Evolutionary conservation across 441 rosid genomes (phyloP).

Genomic region (Pelargonium australe): DNA sequence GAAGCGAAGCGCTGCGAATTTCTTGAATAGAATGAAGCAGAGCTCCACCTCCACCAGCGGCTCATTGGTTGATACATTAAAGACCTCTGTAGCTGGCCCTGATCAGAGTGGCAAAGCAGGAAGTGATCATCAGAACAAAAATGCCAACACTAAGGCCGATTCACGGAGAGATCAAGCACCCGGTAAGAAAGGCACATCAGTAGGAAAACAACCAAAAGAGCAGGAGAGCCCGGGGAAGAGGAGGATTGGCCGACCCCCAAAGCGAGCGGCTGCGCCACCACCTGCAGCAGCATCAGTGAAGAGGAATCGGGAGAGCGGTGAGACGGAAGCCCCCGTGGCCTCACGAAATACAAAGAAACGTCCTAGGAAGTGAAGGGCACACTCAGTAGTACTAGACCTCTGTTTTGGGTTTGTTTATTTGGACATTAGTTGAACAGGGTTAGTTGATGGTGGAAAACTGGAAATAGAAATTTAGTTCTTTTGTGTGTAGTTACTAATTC

Average conservation of each 20-base stretch:
- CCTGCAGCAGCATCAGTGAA: constrained; percentile 15
- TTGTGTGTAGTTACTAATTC: too few relatives aligned
- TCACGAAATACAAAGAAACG: constrained; percentile 29
- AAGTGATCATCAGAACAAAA: constrained; percentile 28
- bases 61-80: too few relatives aligned
- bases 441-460: too few relatives aligned
- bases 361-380: constrained; percentile 24
- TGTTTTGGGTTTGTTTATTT: background rate
- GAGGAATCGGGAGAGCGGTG: constrained; percentile 28
- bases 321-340: constrained; percentile 10
- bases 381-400: too few relatives aligned
- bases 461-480: too few relatives aligned
- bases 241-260: constrained; percentile 18
- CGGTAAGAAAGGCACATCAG: constrained; percentile 15
- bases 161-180: constrained; percentile 19
- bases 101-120: too few relatives aligned
- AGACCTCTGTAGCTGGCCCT: too few relatives aligned
- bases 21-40: constrained; percentile 42
- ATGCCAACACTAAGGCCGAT: constrained; percentile 21
- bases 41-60: constrained; percentile 16
- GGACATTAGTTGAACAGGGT: background rate
- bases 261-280: constrained; percentile 18
- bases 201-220: constrained; percentile 19
- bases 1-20: constrained; percentile 38
- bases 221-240: constrained; percentile 24